phyloP scores from a whole-genome alignment of 306 rosid genomes.

The Pueraria montana region DNA sequence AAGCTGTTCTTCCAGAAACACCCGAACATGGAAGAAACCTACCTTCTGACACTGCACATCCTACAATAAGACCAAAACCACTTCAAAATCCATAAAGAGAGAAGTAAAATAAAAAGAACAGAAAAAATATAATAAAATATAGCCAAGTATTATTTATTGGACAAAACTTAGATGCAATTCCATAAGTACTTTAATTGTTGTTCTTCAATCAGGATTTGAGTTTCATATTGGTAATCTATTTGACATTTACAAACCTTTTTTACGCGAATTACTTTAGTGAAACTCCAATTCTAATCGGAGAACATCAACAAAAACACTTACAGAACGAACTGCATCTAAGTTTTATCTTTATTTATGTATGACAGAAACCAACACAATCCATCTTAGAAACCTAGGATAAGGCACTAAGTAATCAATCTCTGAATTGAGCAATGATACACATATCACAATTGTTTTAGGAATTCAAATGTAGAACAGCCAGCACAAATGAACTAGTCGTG shows the following conservation, averaged over 20 bases:
- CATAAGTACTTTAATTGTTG: too few species aligned
- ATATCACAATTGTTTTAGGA: neutral
- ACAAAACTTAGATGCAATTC: too few species aligned
- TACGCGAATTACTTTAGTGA: too few species aligned
- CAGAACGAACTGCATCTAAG: too few species aligned
- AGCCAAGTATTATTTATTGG: neutral
- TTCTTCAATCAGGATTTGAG: too few species aligned
- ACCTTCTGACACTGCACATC: slow-evolving; percentile 64
- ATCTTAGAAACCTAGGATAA: slow-evolving; percentile 2
- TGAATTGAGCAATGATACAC: neutral
- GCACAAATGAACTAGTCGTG: neutral
- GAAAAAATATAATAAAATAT: neutral
- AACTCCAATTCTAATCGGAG: too few species aligned
- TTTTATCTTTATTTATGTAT: too few species aligned
- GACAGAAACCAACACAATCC: neutral
- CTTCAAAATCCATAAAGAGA: slow-evolving; percentile 1
- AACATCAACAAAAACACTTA: too few species aligned
- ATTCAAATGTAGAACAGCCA: slow-evolving; percentile 12
- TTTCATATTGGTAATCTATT: too few species aligned
- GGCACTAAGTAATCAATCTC: neutral
- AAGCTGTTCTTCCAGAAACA: slow-evolving; percentile 62
- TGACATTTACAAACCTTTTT: too few species aligned
- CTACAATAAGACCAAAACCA: slow-evolving; percentile 47
- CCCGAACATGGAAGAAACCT: slow-evolving; percentile 66
- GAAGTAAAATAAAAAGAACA: neutral